These are phyloP conservation scores for Candida dendrica DNA, from an alignment of 805 yeast genomes.

Conservation along the genomic window DNA sequence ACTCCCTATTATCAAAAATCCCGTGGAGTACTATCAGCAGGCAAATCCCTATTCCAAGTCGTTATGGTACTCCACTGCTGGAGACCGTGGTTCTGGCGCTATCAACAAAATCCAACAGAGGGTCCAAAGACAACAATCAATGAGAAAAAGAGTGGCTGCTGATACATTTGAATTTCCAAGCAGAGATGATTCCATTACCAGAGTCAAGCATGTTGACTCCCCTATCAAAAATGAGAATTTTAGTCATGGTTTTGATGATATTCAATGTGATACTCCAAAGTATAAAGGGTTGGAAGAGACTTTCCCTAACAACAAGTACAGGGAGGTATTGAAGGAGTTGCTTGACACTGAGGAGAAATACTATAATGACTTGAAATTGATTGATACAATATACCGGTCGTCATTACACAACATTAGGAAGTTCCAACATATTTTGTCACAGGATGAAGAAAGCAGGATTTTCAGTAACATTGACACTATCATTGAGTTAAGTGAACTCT, in stretches of 20 bases:
- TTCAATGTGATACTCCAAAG: slow-evolving; percentile 5
- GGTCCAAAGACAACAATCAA: slow-evolving; percentile 11
- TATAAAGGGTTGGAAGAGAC: slow-evolving; percentile 1
- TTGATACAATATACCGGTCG: slow-evolving; percentile 26
- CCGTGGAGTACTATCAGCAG: slow-evolving; percentile 2
- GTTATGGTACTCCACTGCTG: slow-evolving; percentile 32
- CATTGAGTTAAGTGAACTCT: slow-evolving; percentile 26
- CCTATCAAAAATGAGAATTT: slow-evolving; percentile 24
- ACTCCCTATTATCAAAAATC: background rate
- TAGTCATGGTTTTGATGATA: slow-evolving; percentile 7
- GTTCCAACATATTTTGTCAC: slow-evolving; percentile 24
- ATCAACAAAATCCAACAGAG: slow-evolving; percentile 22
- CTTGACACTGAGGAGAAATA: slow-evolving; percentile 29
- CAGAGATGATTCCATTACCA: slow-evolving; percentile 14
- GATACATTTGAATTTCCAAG: slow-evolving; percentile 16
- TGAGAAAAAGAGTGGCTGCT: slow-evolving; percentile 2
- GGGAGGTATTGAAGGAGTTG: slow-evolving; percentile 20
- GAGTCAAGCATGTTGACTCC: slow-evolving; percentile 26
- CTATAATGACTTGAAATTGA: slow-evolving; percentile 20
- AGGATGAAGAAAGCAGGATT: slow-evolving; percentile 28
- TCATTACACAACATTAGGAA: slow-evolving; percentile 22
- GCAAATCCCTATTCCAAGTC: slow-evolving; percentile 36
- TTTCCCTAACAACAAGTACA: slow-evolving; percentile 9
- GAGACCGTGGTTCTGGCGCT: slow-evolving; percentile 25
- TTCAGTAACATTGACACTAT: slow-evolving; percentile 39